These are phyloP conservation scores for Blastobotrys proliferans DNA, from an alignment of 1,139 yeast genomes.

Conservation along the genomic window DNA sequence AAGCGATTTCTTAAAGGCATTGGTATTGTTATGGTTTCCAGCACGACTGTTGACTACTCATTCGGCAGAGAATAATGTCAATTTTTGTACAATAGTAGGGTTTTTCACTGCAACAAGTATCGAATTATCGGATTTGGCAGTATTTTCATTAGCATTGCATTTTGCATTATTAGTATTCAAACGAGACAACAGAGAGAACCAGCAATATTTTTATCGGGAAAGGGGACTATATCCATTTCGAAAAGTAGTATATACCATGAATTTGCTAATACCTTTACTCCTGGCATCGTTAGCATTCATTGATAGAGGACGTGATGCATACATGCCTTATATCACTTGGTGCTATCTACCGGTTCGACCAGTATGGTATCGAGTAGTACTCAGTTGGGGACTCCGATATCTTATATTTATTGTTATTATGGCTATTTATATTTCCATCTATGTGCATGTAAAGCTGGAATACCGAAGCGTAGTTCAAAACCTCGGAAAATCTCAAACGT, in stretches of 20 bases:
- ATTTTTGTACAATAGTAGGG: slow-evolving; percentile 71
- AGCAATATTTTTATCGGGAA: too few species aligned
- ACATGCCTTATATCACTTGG: slow-evolving; percentile 57
- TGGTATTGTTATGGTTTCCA: slow-evolving; percentile 68
- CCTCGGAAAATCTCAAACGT: slow-evolving; percentile 27
- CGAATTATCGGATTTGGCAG: slow-evolving; percentile 87
- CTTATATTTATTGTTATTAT: slow-evolving; percentile 60
- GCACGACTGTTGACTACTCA: slow-evolving; percentile 44
- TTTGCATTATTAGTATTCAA: slow-evolving; percentile 68
- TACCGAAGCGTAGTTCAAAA: slow-evolving; percentile 30
- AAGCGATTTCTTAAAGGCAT: slow-evolving; percentile 73
- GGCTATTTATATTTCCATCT: slow-evolving; percentile 64
- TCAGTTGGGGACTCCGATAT: slow-evolving; percentile 84
- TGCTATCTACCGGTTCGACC: slow-evolving; percentile 76
- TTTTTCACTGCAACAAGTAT: slow-evolving; percentile 79
- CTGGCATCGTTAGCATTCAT: slow-evolving; percentile 75
- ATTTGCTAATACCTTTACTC: slow-evolving; percentile 59
- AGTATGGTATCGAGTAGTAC: slow-evolving; percentile 65
- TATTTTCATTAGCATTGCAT: slow-evolving; percentile 77
- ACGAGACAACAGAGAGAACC: slow-evolving; percentile 38
- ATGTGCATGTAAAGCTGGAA: slow-evolving; percentile 57
- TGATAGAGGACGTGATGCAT: slow-evolving; percentile 31
- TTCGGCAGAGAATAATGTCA: too few species aligned
- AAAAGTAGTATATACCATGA: slow-evolving; percentile 53
- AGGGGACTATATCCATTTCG: slow-evolving; percentile 68